Percentiles rank a stretch among this genome's conserved stretches.
Conservation (phyloP, 805 yeast genomes). For the Wickerhamiella brachini region DNA sequence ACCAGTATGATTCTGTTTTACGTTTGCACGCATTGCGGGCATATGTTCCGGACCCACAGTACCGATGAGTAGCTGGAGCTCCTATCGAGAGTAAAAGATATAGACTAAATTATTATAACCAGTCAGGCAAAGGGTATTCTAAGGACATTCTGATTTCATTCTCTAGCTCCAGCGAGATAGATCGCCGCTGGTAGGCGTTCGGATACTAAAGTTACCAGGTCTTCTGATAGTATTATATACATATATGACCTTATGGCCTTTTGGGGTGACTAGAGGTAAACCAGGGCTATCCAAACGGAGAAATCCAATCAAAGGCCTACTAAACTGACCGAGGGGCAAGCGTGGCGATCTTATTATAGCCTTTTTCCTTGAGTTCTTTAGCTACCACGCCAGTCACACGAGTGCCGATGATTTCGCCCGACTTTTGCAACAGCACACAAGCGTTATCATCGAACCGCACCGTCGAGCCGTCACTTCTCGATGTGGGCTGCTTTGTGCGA, state of each 20-base stretch:
- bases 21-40: slow-evolving; percentile 79
- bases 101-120: no score
- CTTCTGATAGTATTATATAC: no score
- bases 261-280: neutral
- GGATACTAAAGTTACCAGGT: no score
- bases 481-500: slow-evolving; percentile 69
- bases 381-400: slow-evolving; percentile 87
- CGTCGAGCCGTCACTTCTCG: slow-evolving; percentile 76
- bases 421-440: slow-evolving; percentile 81
- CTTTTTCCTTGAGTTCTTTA: slow-evolving; percentile 71
- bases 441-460: slow-evolving; percentile 92
- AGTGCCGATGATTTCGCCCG: slow-evolving; percentile 87
- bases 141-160: no score
- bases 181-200: no score
- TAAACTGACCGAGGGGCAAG: slow-evolving; percentile 77
- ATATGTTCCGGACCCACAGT: slow-evolving; percentile 35
- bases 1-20: slow-evolving; percentile 86
- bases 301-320: slow-evolving; percentile 19
- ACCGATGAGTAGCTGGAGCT: neutral
- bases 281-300: neutral
- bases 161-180: no score
- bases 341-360: slow-evolving; percentile 73
- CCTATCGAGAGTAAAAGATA: no score
- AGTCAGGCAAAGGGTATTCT: no score
- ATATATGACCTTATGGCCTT: neutral